These are phyloP conservation scores for Erodium trifolium DNA, from an alignment of 441 rosid genomes.

Conservation along the genomic window DNA sequence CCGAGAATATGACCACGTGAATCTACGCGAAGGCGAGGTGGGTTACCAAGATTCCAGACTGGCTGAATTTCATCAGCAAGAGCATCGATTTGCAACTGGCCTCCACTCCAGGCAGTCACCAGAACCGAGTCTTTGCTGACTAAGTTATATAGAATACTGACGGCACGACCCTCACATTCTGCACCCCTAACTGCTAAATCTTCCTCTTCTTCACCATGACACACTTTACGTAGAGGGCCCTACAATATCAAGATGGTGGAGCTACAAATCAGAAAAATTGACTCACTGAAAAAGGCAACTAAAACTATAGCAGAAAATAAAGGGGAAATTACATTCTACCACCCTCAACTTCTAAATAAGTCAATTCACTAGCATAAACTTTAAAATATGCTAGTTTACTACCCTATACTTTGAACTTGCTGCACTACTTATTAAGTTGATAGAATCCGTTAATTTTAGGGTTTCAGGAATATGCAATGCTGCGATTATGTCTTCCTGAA, in stretches of 20 bases:
- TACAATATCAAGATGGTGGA: conserved; percentile 20
- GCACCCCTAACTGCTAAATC: conserved; percentile 40
- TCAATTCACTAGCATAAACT: no score
- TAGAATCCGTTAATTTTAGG: no score
- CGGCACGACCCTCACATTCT: conserved; percentile 78
- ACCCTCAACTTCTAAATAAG: no score
- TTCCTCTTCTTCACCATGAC: conserved; percentile 48
- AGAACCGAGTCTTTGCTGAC: conserved; percentile 85
- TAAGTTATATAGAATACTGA: conserved; percentile 65
- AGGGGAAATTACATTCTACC: background rate
- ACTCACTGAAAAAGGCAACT: background rate
- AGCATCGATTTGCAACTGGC: conserved; percentile 88
- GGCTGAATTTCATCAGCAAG: conserved; percentile 97
- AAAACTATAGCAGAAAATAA: background rate
- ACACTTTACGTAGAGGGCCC: conserved; percentile 78
- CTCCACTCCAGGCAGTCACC: conserved; percentile 94
- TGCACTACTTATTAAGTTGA: no score
- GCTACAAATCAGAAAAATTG: conserved; percentile 2
- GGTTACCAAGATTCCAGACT: conserved; percentile 65
- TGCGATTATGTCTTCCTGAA: no score
- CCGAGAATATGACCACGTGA: conserved; percentile 47
- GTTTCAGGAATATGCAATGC: no score
- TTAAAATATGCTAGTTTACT: no score
- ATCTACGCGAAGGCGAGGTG: conserved; percentile 65
- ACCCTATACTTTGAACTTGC: no score